phyloP scores from a whole-genome alignment of 2,329 filamentous ascomycete species.

The Ophiognomonia clavigignenti-juglandacearum region DNA sequence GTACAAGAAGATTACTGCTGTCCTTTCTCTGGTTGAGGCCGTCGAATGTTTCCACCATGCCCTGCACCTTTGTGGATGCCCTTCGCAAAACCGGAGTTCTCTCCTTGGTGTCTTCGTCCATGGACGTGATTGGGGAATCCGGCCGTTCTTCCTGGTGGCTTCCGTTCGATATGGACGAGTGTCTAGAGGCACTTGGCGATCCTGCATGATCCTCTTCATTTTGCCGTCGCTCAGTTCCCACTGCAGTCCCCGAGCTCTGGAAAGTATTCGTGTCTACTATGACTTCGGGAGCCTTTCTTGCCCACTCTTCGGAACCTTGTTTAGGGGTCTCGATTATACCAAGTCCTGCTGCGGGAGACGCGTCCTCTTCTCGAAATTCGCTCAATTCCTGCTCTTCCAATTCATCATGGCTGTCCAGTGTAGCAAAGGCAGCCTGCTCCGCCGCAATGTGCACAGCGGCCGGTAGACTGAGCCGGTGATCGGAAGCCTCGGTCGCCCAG shows the following conservation, averaged over 20 bases:
- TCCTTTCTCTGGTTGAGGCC: constrained; percentile 29
- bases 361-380: neutral
- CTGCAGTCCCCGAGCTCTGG: neutral
- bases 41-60: constrained; percentile 47
- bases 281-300: neutral
- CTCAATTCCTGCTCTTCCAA: constrained; percentile 1
- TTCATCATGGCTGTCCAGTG: constrained; percentile 13
- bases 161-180: constrained; percentile 20
- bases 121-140: constrained; percentile 40
- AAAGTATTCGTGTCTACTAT: neutral
- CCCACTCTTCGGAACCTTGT: neutral
- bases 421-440: constrained; percentile 13
- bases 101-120: constrained; percentile 34
- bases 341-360: too few relatives aligned
- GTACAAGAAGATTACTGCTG: constrained; percentile 6
- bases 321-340: neutral
- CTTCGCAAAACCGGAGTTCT: constrained; percentile 24
- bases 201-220: neutral
- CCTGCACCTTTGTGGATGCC: constrained; percentile 41
- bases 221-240: neutral
- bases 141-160: constrained; percentile 28
- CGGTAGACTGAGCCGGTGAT: constrained; percentile 9
- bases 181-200: constrained; percentile 10
- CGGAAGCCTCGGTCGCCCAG: constrained; percentile 32
- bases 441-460: constrained; percentile 10